phyloP scores from a whole-genome alignment of 75 land plant genomes.

The Pinus albicaulis region DNA sequence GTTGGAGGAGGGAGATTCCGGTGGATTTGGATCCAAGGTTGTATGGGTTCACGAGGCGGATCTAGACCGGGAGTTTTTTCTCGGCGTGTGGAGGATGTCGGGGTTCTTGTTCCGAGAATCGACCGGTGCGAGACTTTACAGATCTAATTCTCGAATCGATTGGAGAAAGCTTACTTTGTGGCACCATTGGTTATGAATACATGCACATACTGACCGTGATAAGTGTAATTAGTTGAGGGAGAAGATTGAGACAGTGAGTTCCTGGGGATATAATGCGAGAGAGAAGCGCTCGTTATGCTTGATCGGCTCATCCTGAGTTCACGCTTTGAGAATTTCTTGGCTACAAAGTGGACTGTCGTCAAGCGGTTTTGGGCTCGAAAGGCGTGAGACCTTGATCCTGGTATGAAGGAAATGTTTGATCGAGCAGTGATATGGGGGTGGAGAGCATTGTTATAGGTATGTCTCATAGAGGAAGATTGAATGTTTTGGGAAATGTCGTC shows the following conservation, averaged over 20 bases:
- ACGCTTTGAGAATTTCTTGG: constrained; percentile 88
- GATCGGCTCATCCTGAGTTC: constrained; percentile 94
- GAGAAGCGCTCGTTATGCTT: constrained; percentile 72
- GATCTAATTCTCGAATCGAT: constrained; percentile 60
- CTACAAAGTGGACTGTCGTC: constrained; percentile 89
- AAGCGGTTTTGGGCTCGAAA: constrained; percentile 96
- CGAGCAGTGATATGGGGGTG: constrained; percentile 81
- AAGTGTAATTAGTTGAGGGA: constrained; percentile 96
- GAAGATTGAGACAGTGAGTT: constrained; percentile 73
- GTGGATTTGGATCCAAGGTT: constrained; percentile 66
- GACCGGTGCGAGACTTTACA: constrained; percentile 84
- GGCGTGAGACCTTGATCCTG: constrained; percentile 94
- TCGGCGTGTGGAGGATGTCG: constrained; percentile 87
- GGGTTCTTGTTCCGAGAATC: constrained; percentile 85
- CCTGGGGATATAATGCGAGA: constrained; percentile 42
- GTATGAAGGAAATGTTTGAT: constrained; percentile 99
- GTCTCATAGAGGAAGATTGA: constrained; percentile 94
- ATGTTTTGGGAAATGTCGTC: constrained; percentile 93
- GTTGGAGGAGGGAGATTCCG: constrained; percentile 59
- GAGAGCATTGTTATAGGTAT: constrained; percentile 94
- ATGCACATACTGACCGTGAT: constrained; percentile 93
- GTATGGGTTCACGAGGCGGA: constrained; percentile 93
- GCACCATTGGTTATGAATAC: constrained; percentile 88
- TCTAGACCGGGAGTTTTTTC: constrained; percentile 86
- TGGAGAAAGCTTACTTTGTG: constrained; percentile 98